phyloP scores from a whole-genome alignment of 75 land plant species.

The Sequoiadendron giganteum region DNA sequence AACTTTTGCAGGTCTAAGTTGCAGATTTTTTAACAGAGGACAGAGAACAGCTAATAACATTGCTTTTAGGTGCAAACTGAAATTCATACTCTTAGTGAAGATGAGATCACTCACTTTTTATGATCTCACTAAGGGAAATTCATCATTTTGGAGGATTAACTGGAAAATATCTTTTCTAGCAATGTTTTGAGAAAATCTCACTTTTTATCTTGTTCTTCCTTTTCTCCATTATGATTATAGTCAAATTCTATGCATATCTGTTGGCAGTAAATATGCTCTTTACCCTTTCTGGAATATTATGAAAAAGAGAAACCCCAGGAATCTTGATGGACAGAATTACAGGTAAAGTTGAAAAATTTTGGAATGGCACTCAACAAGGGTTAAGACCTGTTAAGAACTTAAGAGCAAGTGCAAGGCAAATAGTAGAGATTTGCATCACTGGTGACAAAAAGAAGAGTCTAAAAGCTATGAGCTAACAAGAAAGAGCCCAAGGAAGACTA shows the following conservation, averaged over 20 bases:
- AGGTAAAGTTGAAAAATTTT: background rate
- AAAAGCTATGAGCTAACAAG: too few relatives aligned
- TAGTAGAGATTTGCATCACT: too few relatives aligned
- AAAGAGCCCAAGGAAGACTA: too few relatives aligned
- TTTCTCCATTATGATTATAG: too few relatives aligned
- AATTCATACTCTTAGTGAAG: background rate
- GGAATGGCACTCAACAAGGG: background rate
- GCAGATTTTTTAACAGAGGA: background rate
- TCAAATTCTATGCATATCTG: background rate
- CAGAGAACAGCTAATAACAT: background rate
- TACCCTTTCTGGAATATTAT: background rate
- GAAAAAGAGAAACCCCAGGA: background rate
- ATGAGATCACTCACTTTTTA: background rate
- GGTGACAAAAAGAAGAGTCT: too few relatives aligned
- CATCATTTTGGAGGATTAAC: background rate
- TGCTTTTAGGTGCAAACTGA: background rate
- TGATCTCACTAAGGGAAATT: background rate
- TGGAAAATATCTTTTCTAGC: too few relatives aligned
- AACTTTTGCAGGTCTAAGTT: background rate
- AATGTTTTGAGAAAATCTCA: too few relatives aligned
- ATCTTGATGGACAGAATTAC: background rate
- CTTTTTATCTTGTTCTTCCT: background rate
- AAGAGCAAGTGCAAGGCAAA: too few relatives aligned
- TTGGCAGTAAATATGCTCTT: background rate
- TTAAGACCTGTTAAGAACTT: too few relatives aligned